A percentile compares a stretch with the other conserved stretches of the same genome.
Evolutionary conservation across 768 basidiomycete genomes (phyloP).

Genomic region (Tremella fuciformis): DNA sequence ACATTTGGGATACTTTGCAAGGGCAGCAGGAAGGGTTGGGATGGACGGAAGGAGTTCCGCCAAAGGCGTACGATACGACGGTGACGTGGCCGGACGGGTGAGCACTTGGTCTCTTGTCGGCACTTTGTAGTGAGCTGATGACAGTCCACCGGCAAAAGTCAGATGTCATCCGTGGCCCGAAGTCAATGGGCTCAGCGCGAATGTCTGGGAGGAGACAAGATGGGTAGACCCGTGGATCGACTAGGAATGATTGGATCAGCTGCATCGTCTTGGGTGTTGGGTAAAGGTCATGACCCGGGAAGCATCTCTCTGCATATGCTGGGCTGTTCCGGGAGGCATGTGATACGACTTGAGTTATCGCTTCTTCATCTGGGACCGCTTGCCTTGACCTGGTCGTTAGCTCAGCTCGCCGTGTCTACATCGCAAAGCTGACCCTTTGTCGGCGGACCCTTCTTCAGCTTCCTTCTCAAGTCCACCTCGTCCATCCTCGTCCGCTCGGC

Average conservation of each 20-base stretch:
- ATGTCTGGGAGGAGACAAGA: slow-evolving; percentile 47
- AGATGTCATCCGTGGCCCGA: slow-evolving; percentile 52
- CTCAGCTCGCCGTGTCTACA: background rate
- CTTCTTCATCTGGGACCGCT: background rate
- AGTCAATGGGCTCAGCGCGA: slow-evolving; percentile 39
- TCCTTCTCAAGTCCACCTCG: slow-evolving; percentile 32
- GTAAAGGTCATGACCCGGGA: background rate
- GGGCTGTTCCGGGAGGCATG: too few species aligned
- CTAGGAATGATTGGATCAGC: too few species aligned
- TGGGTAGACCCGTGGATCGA: slow-evolving; percentile 41
- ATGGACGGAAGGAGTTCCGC: slow-evolving; percentile 45
- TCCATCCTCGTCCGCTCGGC: slow-evolving; percentile 32
- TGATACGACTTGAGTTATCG: too few species aligned
- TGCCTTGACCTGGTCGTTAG: background rate
- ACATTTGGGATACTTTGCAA: slow-evolving; percentile 29
- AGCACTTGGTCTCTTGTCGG: slow-evolving; percentile 13
- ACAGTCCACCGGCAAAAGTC: slow-evolving; percentile 47
- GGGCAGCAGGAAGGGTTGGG: slow-evolving; percentile 30
- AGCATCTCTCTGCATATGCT: background rate
- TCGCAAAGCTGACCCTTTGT: slow-evolving; percentile 46
- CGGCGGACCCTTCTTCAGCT: slow-evolving; percentile 44
- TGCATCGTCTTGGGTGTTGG: too few species aligned
- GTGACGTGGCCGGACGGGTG: slow-evolving; percentile 31
- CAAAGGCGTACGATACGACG: slow-evolving; percentile 15
- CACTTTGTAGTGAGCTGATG: background rate